Evolutionary conservation across 257 asterid species (phyloP).

Genomic region (Thymus quinquecostatus): DNA sequence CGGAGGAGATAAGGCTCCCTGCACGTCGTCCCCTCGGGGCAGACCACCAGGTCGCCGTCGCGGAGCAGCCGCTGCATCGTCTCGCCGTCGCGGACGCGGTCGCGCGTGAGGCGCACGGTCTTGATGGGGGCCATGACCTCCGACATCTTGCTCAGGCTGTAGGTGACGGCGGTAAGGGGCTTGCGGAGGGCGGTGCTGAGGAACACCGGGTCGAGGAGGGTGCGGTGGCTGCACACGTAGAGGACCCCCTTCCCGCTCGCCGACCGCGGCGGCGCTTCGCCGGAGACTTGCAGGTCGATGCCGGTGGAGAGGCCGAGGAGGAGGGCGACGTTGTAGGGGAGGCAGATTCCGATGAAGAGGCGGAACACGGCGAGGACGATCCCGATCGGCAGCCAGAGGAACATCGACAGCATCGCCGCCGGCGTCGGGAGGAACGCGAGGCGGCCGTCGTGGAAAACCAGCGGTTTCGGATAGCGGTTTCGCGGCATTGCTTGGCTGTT

Average conservation of each 20-base stretch:
- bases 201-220: conserved; percentile 80
- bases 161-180: conserved; percentile 82
- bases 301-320: conserved; percentile 56
- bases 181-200: conserved; percentile 55
- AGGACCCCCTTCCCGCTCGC: conserved; percentile 53
- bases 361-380: conserved; percentile 59
- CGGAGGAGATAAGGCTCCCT: conserved; percentile 85
- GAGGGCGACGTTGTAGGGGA: conserved; percentile 58
- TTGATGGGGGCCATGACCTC: conserved; percentile 74
- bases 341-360: conserved; percentile 47
- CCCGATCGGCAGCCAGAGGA: conserved; percentile 82
- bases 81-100: conserved; percentile 49
- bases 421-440: conserved; percentile 91
- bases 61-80: conserved; percentile 56
- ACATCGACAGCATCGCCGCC: conserved; percentile 62
- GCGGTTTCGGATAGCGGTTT: conserved; percentile 75
- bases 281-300: conserved; percentile 42
- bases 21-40: conserved; percentile 98
- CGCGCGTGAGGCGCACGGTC: conserved; percentile 69
- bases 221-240: conserved; percentile 85
- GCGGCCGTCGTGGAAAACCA: conserved; percentile 88
- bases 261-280: conserved; percentile 35
- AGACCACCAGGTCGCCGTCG: conserved; percentile 82
- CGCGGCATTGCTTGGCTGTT: conserved; percentile 48
- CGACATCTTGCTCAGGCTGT: conserved; percentile 86